Evolutionary conservation across 495 filamentous ascomycete species (phyloP).

Genomic region (Penicillium ucsense): DNA sequence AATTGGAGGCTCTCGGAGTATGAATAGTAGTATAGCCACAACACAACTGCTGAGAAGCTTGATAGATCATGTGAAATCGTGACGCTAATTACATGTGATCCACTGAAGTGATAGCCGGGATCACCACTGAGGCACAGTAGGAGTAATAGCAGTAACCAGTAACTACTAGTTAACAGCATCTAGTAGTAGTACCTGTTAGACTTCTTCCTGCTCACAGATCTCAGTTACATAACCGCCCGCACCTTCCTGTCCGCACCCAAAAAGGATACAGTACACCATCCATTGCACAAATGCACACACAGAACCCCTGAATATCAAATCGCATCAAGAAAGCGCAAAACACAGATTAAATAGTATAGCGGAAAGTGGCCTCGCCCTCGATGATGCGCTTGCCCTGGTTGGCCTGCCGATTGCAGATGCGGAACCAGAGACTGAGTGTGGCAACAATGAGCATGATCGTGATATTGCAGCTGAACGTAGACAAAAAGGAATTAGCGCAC

Average conservation of each 20-base stretch:
- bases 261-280: no score
- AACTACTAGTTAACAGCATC: no score
- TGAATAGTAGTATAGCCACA: no score
- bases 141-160: no score
- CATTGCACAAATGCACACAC: no score
- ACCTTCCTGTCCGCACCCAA: not conserved
- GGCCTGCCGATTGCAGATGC: constrained; percentile 25
- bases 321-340: no score
- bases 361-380: constrained; percentile 24
- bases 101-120: not conserved
- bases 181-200: no score
- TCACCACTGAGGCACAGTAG: no score
- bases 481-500: constrained; percentile 3
- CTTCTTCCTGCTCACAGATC: not conserved
- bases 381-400: constrained; percentile 28
- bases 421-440: constrained; percentile 26
- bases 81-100: not conserved
- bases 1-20: no score
- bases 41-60: no score
- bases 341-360: constrained; percentile 26
- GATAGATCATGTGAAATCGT: not conserved
- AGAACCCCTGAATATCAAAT: no score
- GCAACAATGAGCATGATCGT: constrained; percentile 31
- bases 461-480: constrained; percentile 25
- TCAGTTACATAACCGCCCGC: not conserved